Percentiles rank a stretch among this genome's conserved stretches.
These are phyloP conservation scores for Chlorella sp. DNA, from an alignment of 139 green algal genomes.

Conservation along the genomic window DNA sequence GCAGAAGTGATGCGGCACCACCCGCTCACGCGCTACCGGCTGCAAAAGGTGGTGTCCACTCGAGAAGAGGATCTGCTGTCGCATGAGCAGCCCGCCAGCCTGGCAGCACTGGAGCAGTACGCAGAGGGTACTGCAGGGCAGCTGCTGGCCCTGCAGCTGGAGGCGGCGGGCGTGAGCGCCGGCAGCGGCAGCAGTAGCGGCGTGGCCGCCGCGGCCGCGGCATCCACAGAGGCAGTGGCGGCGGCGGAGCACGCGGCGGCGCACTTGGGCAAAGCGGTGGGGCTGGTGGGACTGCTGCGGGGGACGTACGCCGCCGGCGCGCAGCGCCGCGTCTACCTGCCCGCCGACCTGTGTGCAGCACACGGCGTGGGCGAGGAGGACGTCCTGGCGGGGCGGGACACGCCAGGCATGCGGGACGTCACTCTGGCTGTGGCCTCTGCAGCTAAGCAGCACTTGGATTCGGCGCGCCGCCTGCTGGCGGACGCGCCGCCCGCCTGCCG, in stretches of 20 bases:
- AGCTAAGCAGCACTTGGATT: slow-evolving; percentile 76
- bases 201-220: not conserved
- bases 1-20: slow-evolving; percentile 33
- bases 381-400: slow-evolving; percentile 39
- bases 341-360: slow-evolving; percentile 31
- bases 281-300: slow-evolving; percentile 69
- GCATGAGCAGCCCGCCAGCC: slow-evolving; percentile 53
- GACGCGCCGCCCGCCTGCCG: slow-evolving; percentile 45
- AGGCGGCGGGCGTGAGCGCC: slow-evolving; percentile 49
- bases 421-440: slow-evolving; percentile 61
- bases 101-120: slow-evolving; percentile 77
- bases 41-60: slow-evolving; percentile 74
- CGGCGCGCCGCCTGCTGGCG: slow-evolving; percentile 52
- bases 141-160: slow-evolving; percentile 67
- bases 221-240: slow-evolving; percentile 61
- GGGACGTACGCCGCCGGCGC: slow-evolving; percentile 67
- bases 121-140: slow-evolving; percentile 75
- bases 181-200: not conserved
- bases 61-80: slow-evolving; percentile 70
- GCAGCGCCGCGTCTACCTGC: slow-evolving; percentile 45
- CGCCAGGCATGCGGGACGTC: slow-evolving; percentile 65
- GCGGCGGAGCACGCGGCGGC: slow-evolving; percentile 77
- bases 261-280: slow-evolving; percentile 82
- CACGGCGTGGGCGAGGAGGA: slow-evolving; percentile 55
- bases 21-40: slow-evolving; percentile 64